Conservation (phyloP, 2,329 filamentous ascomycete species). For the Fusarium musae region DNA sequence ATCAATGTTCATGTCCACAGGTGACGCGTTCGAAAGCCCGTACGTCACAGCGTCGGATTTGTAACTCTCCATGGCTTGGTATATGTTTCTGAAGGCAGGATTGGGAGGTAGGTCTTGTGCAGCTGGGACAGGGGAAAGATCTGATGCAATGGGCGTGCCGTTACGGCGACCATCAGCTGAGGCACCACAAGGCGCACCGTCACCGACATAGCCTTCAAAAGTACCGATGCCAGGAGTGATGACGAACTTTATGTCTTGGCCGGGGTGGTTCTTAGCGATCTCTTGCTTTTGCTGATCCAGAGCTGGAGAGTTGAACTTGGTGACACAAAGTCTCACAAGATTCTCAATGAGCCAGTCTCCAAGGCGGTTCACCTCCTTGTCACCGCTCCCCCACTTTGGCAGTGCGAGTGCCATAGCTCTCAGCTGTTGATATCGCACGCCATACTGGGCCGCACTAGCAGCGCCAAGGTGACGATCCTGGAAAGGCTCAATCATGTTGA, state of each 20-base stretch:
- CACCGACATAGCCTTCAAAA: neutral
- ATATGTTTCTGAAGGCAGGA: neutral
- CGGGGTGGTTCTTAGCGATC: accelerated
- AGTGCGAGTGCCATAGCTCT: neutral
- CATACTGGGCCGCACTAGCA: neutral
- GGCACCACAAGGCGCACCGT: neutral
- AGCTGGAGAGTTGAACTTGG: neutral
- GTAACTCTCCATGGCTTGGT: neutral
- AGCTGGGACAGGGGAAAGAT: neutral
- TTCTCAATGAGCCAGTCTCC: neutral
- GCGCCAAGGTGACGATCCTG: neutral
- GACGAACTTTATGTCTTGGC: neutral
- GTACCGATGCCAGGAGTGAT: neutral
- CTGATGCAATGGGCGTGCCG: neutral
- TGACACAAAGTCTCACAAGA: neutral
- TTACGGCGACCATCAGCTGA: neutral
- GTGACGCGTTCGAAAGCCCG: neutral
- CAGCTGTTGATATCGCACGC: neutral
- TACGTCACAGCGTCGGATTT: neutral
- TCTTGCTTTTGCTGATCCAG: accelerated
- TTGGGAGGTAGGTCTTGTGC: neutral
- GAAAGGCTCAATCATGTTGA: neutral
- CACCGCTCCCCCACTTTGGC: neutral
- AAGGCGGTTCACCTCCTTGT: neutral
- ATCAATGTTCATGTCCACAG: neutral